These are phyloP conservation scores for Torulaspora pretoriensis DNA, from an alignment of 1,139 yeast species.

Conservation along the genomic window DNA sequence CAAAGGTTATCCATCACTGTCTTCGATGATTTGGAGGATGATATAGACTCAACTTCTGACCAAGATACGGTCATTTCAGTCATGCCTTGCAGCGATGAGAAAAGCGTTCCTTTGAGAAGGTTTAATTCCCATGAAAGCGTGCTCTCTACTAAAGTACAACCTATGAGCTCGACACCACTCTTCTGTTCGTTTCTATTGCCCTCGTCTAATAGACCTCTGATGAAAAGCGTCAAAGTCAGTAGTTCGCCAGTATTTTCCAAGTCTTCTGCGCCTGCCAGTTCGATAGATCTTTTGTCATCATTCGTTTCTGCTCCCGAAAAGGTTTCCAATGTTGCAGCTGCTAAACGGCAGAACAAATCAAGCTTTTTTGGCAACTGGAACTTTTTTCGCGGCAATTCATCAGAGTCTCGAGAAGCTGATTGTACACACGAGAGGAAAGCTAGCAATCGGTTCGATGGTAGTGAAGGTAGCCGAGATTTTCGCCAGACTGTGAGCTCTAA, in stretches of 20 bases:
- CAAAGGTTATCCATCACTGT: constrained; percentile 34
- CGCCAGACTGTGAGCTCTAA: background rate
- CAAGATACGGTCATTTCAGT: constrained; percentile 33
- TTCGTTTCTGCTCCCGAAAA: constrained; percentile 13
- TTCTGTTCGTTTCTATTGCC: constrained; percentile 8
- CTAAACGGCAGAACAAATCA: constrained; percentile 1
- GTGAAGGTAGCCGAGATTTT: background rate
- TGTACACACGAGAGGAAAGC: background rate
- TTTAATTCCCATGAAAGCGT: constrained; percentile 41
- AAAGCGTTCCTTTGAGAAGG: constrained; percentile 29
- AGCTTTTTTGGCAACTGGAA: constrained; percentile 22
- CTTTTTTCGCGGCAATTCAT: constrained; percentile 10
- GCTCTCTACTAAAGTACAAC: constrained; percentile 26
- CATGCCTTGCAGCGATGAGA: constrained; percentile 18
- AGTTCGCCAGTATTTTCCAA: constrained; percentile 21
- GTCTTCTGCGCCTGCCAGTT: constrained; percentile 14
- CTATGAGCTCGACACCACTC: constrained; percentile 7
- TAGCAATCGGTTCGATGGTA: background rate
- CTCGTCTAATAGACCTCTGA: constrained; percentile 12
- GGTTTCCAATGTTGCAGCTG: background rate
- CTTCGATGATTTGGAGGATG: constrained; percentile 27
- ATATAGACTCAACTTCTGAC: constrained; percentile 28
- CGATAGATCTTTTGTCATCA: constrained; percentile 23
- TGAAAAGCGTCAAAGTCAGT: constrained; percentile 17
- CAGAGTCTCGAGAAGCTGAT: background rate